A percentile compares a stretch with the other conserved stretches of the same genome.
Conservation (phyloP, 2,329 filamentous ascomycete species). For the Cercospora sp. region DNA sequence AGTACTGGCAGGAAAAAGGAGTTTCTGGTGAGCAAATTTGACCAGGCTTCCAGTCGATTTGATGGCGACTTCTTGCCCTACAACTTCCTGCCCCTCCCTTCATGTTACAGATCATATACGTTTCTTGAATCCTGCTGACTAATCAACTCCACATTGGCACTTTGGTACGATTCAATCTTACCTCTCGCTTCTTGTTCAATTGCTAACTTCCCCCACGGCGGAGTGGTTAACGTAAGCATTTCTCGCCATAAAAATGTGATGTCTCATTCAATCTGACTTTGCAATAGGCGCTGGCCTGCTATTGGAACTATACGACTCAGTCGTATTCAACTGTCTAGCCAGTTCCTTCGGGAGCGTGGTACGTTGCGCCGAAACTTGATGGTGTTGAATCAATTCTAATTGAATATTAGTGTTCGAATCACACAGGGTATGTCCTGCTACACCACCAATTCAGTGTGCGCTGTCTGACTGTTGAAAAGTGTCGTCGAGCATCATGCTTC, state of each 20-base stretch:
- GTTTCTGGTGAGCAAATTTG: no score
- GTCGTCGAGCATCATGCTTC: no score
- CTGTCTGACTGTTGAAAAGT: no score
- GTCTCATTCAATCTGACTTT: not conserved
- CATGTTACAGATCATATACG: not conserved
- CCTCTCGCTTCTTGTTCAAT: not conserved
- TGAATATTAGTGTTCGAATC: not conserved
- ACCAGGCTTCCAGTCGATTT: no score
- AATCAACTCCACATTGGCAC: not conserved
- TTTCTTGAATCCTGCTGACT: not conserved
- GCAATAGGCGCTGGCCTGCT: not conserved
- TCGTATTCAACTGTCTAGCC: slow-evolving; percentile 1
- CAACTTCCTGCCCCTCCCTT: not conserved
- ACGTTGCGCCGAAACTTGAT: not conserved
- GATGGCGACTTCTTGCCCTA: no score
- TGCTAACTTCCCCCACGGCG: not conserved
- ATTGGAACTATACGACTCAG: slow-evolving; percentile 2
- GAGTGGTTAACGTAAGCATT: slow-evolving; percentile 1
- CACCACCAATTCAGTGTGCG: no score
- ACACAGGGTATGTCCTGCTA: not conserved
- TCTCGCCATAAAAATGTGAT: not conserved
- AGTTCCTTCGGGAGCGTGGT: not conserved
- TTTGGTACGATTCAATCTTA: not conserved
- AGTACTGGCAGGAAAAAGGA: no score
- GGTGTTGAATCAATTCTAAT: not conserved